phyloP scores from a whole-genome alignment of 495 filamentous ascomycete genomes.

The Penicillium steckii region DNA sequence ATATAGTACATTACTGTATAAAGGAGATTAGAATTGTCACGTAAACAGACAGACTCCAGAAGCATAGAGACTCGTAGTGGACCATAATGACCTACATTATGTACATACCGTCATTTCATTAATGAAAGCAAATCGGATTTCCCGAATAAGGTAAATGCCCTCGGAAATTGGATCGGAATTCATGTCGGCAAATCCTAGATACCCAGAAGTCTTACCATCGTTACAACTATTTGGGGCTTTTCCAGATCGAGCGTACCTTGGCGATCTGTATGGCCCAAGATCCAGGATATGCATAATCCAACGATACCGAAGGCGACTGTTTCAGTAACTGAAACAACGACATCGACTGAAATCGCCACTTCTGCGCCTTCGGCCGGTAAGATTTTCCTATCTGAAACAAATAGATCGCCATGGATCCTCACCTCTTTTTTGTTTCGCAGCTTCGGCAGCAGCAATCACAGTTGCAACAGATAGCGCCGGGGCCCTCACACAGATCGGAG shows the following conservation, averaged over 20 bases:
- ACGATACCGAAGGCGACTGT: neutral
- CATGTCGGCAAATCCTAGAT: too few species aligned
- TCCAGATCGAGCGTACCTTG: neutral
- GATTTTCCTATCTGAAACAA: neutral
- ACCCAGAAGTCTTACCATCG: too few species aligned
- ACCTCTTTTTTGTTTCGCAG: neutral
- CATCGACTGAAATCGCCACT: neutral
- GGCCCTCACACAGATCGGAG: constrained; percentile 10
- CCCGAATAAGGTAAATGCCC: too few species aligned
- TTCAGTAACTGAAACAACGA: neutral
- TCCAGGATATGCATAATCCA: neutral
- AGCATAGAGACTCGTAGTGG: too few species aligned
- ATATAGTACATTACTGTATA: too few species aligned
- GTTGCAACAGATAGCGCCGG: constrained; percentile 11
- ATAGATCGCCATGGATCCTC: neutral
- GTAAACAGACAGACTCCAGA: too few species aligned
- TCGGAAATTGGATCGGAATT: too few species aligned
- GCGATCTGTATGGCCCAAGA: neutral
- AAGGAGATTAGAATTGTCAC: too few species aligned
- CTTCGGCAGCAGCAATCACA: neutral
- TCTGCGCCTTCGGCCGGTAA: neutral
- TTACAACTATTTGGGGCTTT: neutral
- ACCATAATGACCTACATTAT: too few species aligned
- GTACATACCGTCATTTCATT: too few species aligned
- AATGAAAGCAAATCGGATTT: too few species aligned